A percentile compares a stretch with the other conserved stretches of the same genome.
Evolutionary conservation across 495 filamentous ascomycete species (phyloP).

Genomic region (Lasiosphaeris hirsuta): DNA sequence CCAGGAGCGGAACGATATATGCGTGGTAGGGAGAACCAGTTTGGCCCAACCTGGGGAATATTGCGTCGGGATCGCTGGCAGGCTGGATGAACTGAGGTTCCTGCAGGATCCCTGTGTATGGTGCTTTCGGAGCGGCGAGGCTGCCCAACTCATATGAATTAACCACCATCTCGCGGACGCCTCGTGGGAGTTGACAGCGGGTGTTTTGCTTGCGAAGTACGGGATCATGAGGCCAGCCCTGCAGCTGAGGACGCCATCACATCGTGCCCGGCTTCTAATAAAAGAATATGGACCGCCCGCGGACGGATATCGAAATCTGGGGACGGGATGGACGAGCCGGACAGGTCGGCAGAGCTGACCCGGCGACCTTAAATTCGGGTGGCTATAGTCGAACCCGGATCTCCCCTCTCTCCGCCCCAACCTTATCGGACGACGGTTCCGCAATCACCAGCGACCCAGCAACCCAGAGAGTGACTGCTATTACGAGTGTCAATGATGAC

Average conservation of each 20-base stretch:
- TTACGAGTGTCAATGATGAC: not conserved
- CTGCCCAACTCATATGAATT: constrained; percentile 28
- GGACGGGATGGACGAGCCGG: constrained; percentile 14
- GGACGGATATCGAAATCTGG: constrained; percentile 15
- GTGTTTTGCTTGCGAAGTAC: not conserved
- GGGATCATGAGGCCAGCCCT: constrained; percentile 10
- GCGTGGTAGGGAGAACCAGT: constrained; percentile 9
- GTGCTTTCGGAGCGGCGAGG: constrained; percentile 6
- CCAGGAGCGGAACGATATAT: constrained; percentile 3
- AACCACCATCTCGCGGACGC: constrained; percentile 16
- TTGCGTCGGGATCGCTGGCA: not conserved
- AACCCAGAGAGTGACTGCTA: too few relatives aligned
- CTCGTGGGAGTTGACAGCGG: constrained; percentile 2
- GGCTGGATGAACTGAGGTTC: constrained; percentile 19
- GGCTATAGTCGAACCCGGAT: constrained; percentile 23
- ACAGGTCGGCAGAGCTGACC: constrained; percentile 19
- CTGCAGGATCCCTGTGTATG: constrained; percentile 22
- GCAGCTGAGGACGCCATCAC: constrained; percentile 11
- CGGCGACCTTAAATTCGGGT: constrained; percentile 14
- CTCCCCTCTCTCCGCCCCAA: constrained; percentile 20
- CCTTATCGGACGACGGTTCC: constrained; percentile 13
- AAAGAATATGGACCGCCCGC: constrained; percentile 24
- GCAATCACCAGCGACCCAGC: too few relatives aligned
- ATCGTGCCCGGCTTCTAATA: constrained; percentile 25
- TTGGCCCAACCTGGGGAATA: constrained; percentile 4